A percentile compares a stretch with the other conserved stretches of the same genome.
phyloP scores from a whole-genome alignment of 305 asterid species.

The Fraxinus sp. region DNA sequence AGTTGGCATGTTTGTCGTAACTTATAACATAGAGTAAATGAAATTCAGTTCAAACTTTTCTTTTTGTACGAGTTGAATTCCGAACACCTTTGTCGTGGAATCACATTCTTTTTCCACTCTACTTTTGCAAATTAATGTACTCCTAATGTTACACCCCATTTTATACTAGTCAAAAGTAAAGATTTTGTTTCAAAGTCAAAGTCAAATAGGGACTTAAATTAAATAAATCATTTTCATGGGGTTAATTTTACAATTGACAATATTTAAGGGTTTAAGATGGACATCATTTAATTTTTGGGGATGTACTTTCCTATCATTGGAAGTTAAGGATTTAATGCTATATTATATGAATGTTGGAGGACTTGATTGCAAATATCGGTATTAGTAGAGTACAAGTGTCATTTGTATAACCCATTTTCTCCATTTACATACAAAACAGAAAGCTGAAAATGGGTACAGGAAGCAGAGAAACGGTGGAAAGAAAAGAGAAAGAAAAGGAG shows the following conservation, averaged over 20 bases:
- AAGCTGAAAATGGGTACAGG: not conserved
- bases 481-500: not conserved
- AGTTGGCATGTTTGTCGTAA: not conserved
- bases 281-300: not conserved
- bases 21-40: not conserved
- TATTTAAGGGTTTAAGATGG: not conserved
- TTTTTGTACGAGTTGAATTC: not conserved
- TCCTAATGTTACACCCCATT: not conserved
- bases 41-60: not conserved
- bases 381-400: no score
- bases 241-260: not conserved
- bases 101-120: not conserved
- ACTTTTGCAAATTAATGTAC: not conserved
- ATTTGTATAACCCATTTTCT: no score
- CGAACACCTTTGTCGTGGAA: not conserved
- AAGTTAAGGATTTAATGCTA: not conserved
- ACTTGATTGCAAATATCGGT: not conserved
- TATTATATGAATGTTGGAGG: not conserved
- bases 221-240: not conserved
- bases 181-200: not conserved
- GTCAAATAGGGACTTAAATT: not conserved
- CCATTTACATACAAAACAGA: not conserved
- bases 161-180: not conserved
- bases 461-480: not conserved
- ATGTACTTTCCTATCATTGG: not conserved